These are phyloP conservation scores for Fusarium neocosmosporiellum DNA, from an alignment of 2,329 filamentous ascomycete species.

Conservation along the genomic window DNA sequence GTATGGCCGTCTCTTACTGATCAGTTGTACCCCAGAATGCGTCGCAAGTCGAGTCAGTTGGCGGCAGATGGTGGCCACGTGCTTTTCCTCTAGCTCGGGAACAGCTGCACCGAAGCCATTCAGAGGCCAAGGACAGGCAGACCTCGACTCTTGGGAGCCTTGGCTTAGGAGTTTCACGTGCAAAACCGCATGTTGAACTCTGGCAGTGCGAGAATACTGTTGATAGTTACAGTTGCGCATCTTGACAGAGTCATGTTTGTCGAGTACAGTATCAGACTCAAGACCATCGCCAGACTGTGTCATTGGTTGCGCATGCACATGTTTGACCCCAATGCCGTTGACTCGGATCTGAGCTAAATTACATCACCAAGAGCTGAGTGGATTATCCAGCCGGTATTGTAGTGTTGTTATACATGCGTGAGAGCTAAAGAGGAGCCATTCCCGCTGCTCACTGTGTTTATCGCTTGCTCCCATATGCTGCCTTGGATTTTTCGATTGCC, in stretches of 20 bases:
- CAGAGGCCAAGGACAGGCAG: neutral
- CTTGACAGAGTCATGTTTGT: neutral
- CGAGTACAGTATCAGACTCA: neutral
- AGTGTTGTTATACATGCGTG: constrained; percentile 27
- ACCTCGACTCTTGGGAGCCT: neutral
- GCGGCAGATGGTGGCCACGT: constrained; percentile 27
- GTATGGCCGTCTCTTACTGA: neutral
- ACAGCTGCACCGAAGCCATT: constrained; percentile 8
- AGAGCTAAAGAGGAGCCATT: constrained; percentile 2
- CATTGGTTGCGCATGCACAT: neutral
- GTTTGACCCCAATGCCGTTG: neutral
- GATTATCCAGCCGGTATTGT: neutral
- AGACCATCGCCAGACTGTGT: neutral
- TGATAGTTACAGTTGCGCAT: neutral
- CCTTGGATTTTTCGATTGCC: neutral
- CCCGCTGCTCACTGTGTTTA: constrained; percentile 6
- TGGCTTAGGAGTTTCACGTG: neutral
- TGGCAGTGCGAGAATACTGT: neutral
- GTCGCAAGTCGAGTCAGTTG: constrained; percentile 26
- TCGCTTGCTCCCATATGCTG: constrained; percentile 1
- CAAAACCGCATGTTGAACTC: neutral
- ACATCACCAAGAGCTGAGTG: constrained; percentile 9
- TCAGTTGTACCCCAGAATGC: neutral
- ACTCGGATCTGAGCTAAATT: constrained; percentile 4
- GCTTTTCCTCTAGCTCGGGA: constrained; percentile 13